These are phyloP conservation scores for Yamadazyma jaroonii DNA, from an alignment of 1,139 yeast species.

Conservation along the genomic window DNA sequence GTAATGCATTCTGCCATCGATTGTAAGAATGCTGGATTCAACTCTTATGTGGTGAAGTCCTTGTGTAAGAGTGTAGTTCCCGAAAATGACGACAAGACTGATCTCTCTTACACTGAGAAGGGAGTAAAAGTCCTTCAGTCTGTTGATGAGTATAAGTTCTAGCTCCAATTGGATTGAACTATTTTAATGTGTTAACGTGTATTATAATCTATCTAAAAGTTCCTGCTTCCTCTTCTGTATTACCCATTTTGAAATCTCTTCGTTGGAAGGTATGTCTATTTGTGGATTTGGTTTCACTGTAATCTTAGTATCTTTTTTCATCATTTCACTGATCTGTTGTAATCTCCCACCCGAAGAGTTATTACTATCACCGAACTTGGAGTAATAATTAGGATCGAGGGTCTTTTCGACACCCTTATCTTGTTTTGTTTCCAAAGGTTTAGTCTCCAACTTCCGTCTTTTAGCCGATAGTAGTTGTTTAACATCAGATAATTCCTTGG, in stretches of 20 bases:
- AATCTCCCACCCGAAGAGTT: too few relatives aligned
- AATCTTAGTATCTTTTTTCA: conserved; percentile 2
- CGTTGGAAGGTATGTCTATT: conserved; percentile 32
- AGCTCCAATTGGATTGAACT: too few relatives aligned
- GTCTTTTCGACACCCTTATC: conserved; percentile 9
- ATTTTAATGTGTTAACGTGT: background rate
- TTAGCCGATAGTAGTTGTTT: conserved; percentile 44
- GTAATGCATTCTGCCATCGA: conserved; percentile 76
- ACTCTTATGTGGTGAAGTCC: conserved; percentile 57
- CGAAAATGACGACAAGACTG: conserved; percentile 26
- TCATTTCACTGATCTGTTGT: conserved; percentile 2
- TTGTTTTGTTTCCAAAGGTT: conserved; percentile 9
- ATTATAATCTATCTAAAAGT: conserved; percentile 26
- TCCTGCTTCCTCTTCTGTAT: conserved; percentile 46
- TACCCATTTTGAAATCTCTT: conserved; percentile 44
- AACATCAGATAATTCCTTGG: conserved; percentile 77
- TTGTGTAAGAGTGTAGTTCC: conserved; percentile 41
- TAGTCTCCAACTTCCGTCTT: conserved; percentile 11
- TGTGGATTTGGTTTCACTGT: conserved; percentile 18
- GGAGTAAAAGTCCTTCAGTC: conserved; percentile 25
- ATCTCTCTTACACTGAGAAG: conserved; percentile 22
- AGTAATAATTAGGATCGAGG: conserved; percentile 31
- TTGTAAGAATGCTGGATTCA: conserved; percentile 57
- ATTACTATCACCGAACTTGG: conserved; percentile 1
- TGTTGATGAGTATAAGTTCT: conserved; percentile 10